Base-by-base conservation (phyloP, 176 grass and related monocot genomes). In the Stipa capillata region DNA sequence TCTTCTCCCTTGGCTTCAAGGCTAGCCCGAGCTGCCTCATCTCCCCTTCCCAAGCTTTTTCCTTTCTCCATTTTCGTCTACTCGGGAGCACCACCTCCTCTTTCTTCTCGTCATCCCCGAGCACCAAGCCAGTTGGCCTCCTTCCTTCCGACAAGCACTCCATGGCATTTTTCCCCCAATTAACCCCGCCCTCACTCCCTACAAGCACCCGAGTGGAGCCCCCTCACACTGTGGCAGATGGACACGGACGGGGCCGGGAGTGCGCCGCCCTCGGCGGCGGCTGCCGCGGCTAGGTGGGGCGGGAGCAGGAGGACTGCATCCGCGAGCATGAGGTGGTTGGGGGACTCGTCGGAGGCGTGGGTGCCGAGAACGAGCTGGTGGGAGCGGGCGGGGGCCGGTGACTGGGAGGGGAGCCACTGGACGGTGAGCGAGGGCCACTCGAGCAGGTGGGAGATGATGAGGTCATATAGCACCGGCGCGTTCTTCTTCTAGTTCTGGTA, bases 401-500 rank as follows among this genome's bases (percentile, higher is more conserved):
- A 74, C 17, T 48, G 73, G 23, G 57, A 54, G 7, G 90, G 86
- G 39, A 92, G 59, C 90, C 93, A 97, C 58, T 92, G 85, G 34
- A 90, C 87, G 64, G n/a, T n/a, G n/a, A n/a, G n/a, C n/a, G n/a
- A n/a, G n/a, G n/a, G n/a, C n/a, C n/a, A n/a, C n/a, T n/a, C 90
- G 56, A 97, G 85, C 43, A 85, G 79, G 72, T 90, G 90, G 39
- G 93, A 93, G 70, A 97, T 88, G 64, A 97, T 85, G 20, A 97
- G 85, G 71, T 97, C 93, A 85, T 97, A 97, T 43, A 97, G 87
- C 70, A 93, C 85, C 34, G 93, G 65, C 16, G 87, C 80, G 67
- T 97, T 97, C 80, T 86, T 97, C 88, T 90, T 97, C 93, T 90
- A 97, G 53, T 93, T 89, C 43, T 32, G 58, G 76, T 81, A 93